Conservation (phyloP, 2,329 filamentous ascomycete genomes). For the Sphaerulina vaccinii region DNA sequence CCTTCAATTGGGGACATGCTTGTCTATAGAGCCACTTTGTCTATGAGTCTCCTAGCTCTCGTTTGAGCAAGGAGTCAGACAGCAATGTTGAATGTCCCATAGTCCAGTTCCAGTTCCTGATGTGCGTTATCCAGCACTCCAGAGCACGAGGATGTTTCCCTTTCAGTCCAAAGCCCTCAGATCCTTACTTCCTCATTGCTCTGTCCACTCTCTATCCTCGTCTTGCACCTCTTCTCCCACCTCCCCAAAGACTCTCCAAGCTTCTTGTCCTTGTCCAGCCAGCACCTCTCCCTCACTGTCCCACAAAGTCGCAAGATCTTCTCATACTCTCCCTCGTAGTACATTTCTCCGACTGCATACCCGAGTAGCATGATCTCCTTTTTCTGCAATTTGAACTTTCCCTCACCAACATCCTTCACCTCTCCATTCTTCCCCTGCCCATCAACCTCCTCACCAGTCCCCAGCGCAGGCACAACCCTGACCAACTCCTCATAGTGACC, state of each 20-base stretch:
- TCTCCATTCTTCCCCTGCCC: not conserved
- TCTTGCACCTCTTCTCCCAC: constrained; percentile 7
- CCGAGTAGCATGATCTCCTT: constrained; percentile 40
- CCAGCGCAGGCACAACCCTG: constrained; percentile 23
- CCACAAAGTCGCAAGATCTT: constrained; percentile 34
- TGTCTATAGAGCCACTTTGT: too few relatives aligned
- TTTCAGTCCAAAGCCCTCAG: too few relatives aligned
- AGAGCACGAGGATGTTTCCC: too few relatives aligned
- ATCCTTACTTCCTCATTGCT: not conserved
- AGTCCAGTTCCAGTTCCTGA: too few relatives aligned
- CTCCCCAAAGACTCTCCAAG: constrained; percentile 24
- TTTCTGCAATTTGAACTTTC: constrained; percentile 30
- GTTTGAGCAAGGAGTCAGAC: too few relatives aligned
- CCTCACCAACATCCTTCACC: not conserved
- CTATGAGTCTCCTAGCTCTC: too few relatives aligned
- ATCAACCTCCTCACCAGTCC: not conserved
- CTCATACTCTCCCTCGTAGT: constrained; percentile 58
- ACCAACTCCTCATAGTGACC: constrained; percentile 27
- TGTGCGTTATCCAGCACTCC: too few relatives aligned
- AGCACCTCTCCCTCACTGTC: constrained; percentile 26
- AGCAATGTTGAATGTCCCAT: too few relatives aligned
- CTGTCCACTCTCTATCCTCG: not conserved
- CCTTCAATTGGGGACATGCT: too few relatives aligned
- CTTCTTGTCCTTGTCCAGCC: constrained; percentile 27
- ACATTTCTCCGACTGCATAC: constrained; percentile 59